phyloP scores from a whole-genome alignment of 2,329 filamentous ascomycete species.

The Tolypocladium inflatum region DNA sequence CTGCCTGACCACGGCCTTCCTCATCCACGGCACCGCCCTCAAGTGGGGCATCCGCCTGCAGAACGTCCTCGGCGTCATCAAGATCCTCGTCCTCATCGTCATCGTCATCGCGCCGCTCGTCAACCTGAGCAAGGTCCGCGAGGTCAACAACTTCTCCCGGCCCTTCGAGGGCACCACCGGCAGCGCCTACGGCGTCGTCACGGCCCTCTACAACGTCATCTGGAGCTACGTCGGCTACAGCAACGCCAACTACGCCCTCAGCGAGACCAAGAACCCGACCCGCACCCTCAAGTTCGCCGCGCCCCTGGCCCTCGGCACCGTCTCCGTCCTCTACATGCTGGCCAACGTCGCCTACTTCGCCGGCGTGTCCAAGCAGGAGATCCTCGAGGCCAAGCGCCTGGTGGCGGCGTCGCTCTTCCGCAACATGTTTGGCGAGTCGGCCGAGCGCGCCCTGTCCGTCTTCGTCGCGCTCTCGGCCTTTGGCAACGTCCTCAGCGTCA shows the following conservation, averaged over 20 bases:
- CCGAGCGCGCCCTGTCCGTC: constrained; percentile 51
- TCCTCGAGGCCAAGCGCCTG: constrained; percentile 39
- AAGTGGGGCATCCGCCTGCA: constrained; percentile 60
- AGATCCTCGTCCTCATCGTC: constrained; percentile 55
- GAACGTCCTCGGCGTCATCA: constrained; percentile 56
- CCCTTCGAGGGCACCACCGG: constrained; percentile 58
- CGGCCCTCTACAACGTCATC: constrained; percentile 62
- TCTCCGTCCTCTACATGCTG: constrained; percentile 55
- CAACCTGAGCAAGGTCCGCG: constrained; percentile 48
- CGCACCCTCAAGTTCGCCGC: constrained; percentile 57
- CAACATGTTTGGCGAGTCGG: constrained; percentile 42
- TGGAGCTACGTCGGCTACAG: constrained; percentile 61
- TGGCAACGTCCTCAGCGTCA: constrained; percentile 57
- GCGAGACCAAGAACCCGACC: constrained; percentile 57
- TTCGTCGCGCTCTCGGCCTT: constrained; percentile 60
- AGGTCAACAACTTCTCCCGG: constrained; percentile 51
- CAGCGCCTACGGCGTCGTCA: constrained; percentile 58
- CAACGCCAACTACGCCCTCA: constrained; percentile 58
- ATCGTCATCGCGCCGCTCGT: constrained; percentile 55
- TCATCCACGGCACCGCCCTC: constrained; percentile 54
- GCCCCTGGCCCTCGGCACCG: constrained; percentile 46
- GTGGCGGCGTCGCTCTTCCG: constrained; percentile 46
- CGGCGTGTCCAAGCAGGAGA: constrained; percentile 42
- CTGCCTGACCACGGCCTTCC: constrained; percentile 54
- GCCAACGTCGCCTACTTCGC: constrained; percentile 61